Evolutionary conservation across 768 basidiomycete genomes (phyloP).

Genomic region (Tricholoma sp.): DNA sequence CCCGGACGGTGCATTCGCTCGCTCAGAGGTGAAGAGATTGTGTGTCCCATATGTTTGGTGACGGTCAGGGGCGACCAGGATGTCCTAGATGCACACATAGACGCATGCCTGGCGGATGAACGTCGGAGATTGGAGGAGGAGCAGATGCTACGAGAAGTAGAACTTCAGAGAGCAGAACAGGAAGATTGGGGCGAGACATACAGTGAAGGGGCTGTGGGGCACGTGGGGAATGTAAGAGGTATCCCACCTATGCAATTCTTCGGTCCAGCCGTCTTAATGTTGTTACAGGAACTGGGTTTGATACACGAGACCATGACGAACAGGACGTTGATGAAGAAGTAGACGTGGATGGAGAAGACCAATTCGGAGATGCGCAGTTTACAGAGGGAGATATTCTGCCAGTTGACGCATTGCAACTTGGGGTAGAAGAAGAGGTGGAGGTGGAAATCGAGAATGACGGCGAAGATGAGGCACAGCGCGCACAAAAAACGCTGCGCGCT

Average conservation of each 20-base stretch:
- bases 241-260: not conserved
- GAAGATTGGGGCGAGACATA: slow-evolving; percentile 25
- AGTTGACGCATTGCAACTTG: slow-evolving; percentile 18
- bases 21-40: slow-evolving; percentile 34
- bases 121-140: slow-evolving; percentile 38
- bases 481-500: slow-evolving; percentile 40
- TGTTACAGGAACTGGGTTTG: slow-evolving; percentile 65
- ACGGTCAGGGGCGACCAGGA: slow-evolving; percentile 62
- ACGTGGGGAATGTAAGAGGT: slow-evolving; percentile 49
- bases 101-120: slow-evolving; percentile 67
- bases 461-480: slow-evolving; percentile 27
- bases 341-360: slow-evolving; percentile 76
- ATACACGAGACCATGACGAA: slow-evolving; percentile 48
- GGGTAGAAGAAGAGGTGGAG: slow-evolving; percentile 33
- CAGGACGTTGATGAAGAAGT: slow-evolving; percentile 75
- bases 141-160: slow-evolving; percentile 33
- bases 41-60: slow-evolving; percentile 68
- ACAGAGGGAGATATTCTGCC: slow-evolving; percentile 65
- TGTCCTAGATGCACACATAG: slow-evolving; percentile 76
- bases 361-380: slow-evolving; percentile 73
- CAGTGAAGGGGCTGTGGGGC: slow-evolving; percentile 27
- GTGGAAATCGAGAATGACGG: slow-evolving; percentile 38
- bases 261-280: not conserved
- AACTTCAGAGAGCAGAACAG: slow-evolving; percentile 22
- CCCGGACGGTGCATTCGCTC: slow-evolving; percentile 25